Base-by-base conservation (phyloP, 352 stramenopile genomes). In the Phytopythium vexans region DNA sequence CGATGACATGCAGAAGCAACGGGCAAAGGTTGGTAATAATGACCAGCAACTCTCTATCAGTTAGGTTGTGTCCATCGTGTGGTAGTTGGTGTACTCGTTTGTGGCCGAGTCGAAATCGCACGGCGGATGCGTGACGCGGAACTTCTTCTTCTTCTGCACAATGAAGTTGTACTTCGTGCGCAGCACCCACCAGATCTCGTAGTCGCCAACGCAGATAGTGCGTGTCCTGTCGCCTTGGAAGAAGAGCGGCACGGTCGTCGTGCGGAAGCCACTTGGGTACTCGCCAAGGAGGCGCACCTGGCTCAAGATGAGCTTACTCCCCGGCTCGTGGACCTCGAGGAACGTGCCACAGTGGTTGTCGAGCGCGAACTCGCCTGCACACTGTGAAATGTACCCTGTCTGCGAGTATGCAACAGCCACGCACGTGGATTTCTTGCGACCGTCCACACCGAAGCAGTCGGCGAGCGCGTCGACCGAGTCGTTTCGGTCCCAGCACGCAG, bases 101-200 rank as follows among this genome's bases (percentile, higher is more conserved):
- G 73, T 88, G 32, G 74, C 77, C 21, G 77, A 74, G 58, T 95
- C 83, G 41, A 92, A 94, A 54, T 92, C 82, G 47, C 86, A 95
- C 27, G 66, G 60, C 8, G 86, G 86, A 0, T 62, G 60, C 5
- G 69, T 63, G 41, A 95, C 67, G 21, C 45, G 55, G 48, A 94
- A 86, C 12, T 68, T 77, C 55, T 95, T 95, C 47, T 76, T 84
- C 58, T 88, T 86, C 61, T 95, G 76, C 9, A 94, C 70, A 39
- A 95, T 85, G 51, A 86, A 85, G 52, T 89, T 90, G 54, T 85
- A 89, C 6, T 71, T 66, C 46, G 81, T 94, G 51, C 86, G 84
- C 48, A 87, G 71, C 6, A 94, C 86, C 86, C 86, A 95, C 85
- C 86, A 95, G 50, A 95, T 81, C 51, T 94, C 83, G 57, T 94